Conservation (phyloP, 164 flowering plant genomes). For the Macadamia tetraphylla region DNA sequence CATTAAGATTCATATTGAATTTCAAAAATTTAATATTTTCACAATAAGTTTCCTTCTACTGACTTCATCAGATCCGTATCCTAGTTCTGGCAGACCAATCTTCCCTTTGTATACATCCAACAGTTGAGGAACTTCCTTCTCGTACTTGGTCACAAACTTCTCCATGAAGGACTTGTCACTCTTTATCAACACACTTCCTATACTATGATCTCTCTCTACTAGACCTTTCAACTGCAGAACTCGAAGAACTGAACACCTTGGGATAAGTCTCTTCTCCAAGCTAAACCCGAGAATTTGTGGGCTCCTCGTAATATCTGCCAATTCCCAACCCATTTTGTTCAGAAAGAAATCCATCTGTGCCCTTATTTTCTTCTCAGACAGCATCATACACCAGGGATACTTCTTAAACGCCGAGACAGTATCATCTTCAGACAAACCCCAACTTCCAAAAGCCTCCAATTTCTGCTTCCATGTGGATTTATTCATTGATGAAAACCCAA, state of each 20-base stretch:
- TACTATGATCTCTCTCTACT: neutral
- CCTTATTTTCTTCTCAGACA: constrained; percentile 5
- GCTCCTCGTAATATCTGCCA: neutral
- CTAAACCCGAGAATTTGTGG: neutral
- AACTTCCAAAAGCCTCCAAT: neutral
- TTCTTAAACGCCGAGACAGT: neutral
- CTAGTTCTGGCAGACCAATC: neutral
- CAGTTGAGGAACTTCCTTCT: neutral
- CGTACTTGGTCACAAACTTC: neutral
- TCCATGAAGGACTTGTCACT: neutral
- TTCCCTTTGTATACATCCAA: neutral
- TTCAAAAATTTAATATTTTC: too few relatives aligned
- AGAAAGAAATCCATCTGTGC: constrained; percentile 1
- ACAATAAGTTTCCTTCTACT: neutral
- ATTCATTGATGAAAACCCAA: neutral
- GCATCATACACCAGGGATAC: neutral
- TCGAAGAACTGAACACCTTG: neutral
- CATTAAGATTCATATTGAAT: too few relatives aligned
- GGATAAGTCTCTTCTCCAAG: constrained; percentile 6
- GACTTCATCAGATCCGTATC: neutral
- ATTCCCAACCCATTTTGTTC: constrained; percentile 2
- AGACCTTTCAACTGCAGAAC: neutral
- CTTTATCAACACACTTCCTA: neutral
- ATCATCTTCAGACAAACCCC: constrained; percentile 3
- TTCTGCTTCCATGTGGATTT: neutral